Conservation (phyloP, 106 monocot species). For the Dendrobium nobile region DNA sequence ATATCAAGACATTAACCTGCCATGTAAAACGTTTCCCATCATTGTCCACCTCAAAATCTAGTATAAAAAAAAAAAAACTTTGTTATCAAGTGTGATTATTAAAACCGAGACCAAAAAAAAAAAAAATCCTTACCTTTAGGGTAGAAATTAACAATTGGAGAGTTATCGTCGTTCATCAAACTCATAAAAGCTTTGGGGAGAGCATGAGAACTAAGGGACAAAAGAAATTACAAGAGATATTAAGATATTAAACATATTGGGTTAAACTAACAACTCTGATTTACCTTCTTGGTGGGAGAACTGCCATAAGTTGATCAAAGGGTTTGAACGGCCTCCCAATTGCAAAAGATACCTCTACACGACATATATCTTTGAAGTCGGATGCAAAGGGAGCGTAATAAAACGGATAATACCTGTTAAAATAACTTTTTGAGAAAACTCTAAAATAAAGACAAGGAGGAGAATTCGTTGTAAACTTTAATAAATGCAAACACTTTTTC, state of each 20-base stretch:
- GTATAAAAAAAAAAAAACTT: not conserved
- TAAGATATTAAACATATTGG: not conserved
- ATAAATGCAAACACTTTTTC: not conserved
- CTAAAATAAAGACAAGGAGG: not conserved
- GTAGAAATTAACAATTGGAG: slow-evolving; percentile 35
- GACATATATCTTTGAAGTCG: slow-evolving; percentile 20
- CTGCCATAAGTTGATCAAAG: slow-evolving; percentile 60
- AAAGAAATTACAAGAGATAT: not conserved
- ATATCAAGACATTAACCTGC: slow-evolving; percentile 28
- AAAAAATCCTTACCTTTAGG: slow-evolving; percentile 31
- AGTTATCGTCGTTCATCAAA: slow-evolving; percentile 30
- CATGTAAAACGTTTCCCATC: slow-evolving; percentile 43
- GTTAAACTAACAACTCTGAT: not conserved
- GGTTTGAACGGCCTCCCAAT: slow-evolving; percentile 36
- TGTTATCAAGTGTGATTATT: not conserved
- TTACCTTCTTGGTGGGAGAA: slow-evolving; percentile 49
- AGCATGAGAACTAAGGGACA: slow-evolving; percentile 25
- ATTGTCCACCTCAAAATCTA: slow-evolving; percentile 37
- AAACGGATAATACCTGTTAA: slow-evolving; percentile 47
- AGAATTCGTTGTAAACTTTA: not conserved
- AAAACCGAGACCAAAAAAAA: not conserved
- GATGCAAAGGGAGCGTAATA: slow-evolving; percentile 59
- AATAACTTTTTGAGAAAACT: not conserved
- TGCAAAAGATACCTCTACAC: slow-evolving; percentile 13
- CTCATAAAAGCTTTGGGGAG: slow-evolving; percentile 29